Conservation (phyloP, 73 alveolate genomes). For the Stentor roeselii region DNA sequence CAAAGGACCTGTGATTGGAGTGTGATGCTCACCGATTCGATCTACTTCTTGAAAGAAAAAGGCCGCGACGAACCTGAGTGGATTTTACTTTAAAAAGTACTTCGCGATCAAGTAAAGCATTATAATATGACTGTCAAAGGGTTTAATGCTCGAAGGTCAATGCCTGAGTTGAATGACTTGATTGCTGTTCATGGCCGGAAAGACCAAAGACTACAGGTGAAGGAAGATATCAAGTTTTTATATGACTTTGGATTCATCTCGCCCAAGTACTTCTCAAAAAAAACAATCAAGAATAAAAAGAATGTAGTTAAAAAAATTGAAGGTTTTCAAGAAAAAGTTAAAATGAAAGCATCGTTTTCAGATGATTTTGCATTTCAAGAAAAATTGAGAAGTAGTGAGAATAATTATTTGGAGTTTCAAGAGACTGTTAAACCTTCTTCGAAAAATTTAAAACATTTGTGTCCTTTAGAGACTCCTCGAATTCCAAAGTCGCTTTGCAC, state of each 20-base stretch:
- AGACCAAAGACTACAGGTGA: background rate
- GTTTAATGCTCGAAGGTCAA: background rate
- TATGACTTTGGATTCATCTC: background rate
- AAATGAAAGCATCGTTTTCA: too few relatives aligned
- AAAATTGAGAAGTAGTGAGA: background rate
- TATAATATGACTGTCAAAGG: background rate
- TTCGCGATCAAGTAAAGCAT: background rate
- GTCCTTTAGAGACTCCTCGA: background rate
- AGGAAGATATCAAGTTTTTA: background rate
- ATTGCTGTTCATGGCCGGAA: too few relatives aligned
- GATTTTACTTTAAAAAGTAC: background rate
- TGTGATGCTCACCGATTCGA: slow-evolving; percentile 62
- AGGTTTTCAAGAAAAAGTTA: too few relatives aligned
- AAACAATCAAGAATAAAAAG: background rate
- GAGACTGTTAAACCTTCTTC: background rate
- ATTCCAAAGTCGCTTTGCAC: background rate
- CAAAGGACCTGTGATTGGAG: slow-evolving; percentile 88
- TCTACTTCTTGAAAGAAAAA: slow-evolving; percentile 74
- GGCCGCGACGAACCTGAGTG: slow-evolving; percentile 39
- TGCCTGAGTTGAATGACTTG: background rate
- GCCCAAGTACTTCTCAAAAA: background rate
- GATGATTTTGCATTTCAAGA: background rate
- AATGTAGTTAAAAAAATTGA: too few relatives aligned
- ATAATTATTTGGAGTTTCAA: background rate
- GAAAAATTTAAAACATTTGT: too few relatives aligned